Base-by-base conservation (phyloP, 208 protist genomes). In the Leishmania lainsoni region DNA sequence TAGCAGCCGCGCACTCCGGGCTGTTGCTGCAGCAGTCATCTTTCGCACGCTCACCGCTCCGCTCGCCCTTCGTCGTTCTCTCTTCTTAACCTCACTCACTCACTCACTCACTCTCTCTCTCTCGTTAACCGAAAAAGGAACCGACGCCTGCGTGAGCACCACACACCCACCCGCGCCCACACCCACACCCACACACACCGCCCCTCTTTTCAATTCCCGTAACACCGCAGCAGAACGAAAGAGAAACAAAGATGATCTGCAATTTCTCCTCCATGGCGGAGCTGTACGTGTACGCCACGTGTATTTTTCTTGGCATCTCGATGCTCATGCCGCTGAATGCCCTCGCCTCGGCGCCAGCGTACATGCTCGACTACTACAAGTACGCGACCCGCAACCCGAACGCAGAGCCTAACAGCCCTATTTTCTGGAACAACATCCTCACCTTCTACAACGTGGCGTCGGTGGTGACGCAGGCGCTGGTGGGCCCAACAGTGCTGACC, bases 311-410 rank as follows among this genome's bases (percentile, higher is more conserved):
- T n/a, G 96, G 96, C 35, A 85, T 96, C 35, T 94, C 94, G 26
- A 80, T 94, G 56, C 84, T 98, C 29, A 97, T 98, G 88, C 94
- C 95, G 4, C 90, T 97, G 70, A 98, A 98, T 65, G 89, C 90
- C 48, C 89, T 98, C 51, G 93, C 92, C 42, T 96, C 92, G 2
- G 94, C 94, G 6, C 93, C 91, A 0, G 52, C 78, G 20, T 98
- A 95, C 86, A 97, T 98, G 85, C 49, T 91, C 9, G 79, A 95
- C 73, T 96, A 95, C 87, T 94, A 95, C 89, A 92, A 93, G 81
- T 96, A 94, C 77, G 90, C 94, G 3, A 88, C 92, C 3, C 84
- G 85, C 58, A 73, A 93, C 75, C 69, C 76, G 48, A 32, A 93
- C 48, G 89, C 92, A 17, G 76, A 76, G 49, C 86, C 89, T 58